A percentile compares a stretch with the other conserved stretches of the same genome.
Evolutionary conservation across 2,329 filamentous ascomycete species (phyloP).

Genomic region (Ilyonectria robusta): DNA sequence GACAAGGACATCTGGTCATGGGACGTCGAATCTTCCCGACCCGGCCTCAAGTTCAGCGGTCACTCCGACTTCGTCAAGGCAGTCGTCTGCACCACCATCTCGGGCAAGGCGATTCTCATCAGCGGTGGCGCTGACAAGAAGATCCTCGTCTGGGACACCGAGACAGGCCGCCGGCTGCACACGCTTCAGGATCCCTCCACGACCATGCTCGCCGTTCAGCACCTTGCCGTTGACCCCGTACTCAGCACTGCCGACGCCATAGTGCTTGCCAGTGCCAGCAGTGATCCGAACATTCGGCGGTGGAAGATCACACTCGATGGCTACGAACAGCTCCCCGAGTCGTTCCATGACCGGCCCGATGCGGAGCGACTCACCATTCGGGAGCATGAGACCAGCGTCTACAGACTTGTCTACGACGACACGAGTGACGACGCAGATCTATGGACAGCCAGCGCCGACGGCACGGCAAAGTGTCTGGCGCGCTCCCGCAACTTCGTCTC

Average conservation of each 20-base stretch:
- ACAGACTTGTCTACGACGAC: constrained; percentile 81
- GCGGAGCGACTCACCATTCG: constrained; percentile 70
- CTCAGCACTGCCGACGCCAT: constrained; percentile 65
- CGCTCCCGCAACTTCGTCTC: constrained; percentile 77
- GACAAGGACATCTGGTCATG: constrained; percentile 94
- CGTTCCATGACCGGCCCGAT: constrained; percentile 57
- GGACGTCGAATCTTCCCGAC: constrained; percentile 71
- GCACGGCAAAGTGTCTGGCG: constrained; percentile 84
- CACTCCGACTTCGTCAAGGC: constrained; percentile 95
- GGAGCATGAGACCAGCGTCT: constrained; percentile 92
- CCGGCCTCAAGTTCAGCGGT: constrained; percentile 75
- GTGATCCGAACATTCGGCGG: constrained; percentile 82
- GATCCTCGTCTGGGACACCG: constrained; percentile 86
- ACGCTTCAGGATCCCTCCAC: constrained; percentile 81
- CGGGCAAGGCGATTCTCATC: constrained; percentile 74
- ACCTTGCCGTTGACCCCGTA: constrained; percentile 81
- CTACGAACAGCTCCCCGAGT: constrained; percentile 68
- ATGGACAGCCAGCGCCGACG: constrained; percentile 95
- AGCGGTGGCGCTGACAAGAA: constrained; percentile 85
- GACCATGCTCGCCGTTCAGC: constrained; percentile 83
- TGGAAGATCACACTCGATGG: constrained; percentile 75
- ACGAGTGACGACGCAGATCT: constrained; percentile 77
- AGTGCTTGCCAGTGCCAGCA: constrained; percentile 83
- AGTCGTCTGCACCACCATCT: constrained; percentile 74
- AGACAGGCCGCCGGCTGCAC: constrained; percentile 77